Evolutionary conservation across 2,329 filamentous ascomycete species (phyloP), one percentile per base, ranked within the genome.

Genomic region (Penicillium thymicola): DNA sequence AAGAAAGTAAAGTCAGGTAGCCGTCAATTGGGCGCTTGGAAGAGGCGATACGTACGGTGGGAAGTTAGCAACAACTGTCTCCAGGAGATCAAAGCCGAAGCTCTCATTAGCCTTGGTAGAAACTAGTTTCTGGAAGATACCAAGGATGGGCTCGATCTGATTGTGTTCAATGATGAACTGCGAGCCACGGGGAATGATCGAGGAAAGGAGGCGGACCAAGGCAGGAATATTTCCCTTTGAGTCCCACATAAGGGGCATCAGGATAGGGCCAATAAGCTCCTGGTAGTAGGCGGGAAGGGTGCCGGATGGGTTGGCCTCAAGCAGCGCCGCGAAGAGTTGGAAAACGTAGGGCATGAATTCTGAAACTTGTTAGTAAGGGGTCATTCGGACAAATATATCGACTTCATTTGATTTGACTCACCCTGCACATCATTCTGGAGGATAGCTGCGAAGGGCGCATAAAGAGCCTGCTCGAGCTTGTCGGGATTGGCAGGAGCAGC

Each of bases 281-380:
- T 89, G 87, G 79, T 95, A 97, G 70, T 91, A 89, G 27, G 85
- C 83, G 2, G 92, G 90, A 30, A 97, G 80, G 9, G 88, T 82
- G n/a, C 85, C 88, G 0, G 87, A 82, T 0, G 90, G 89, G 66
- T 94, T 93, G 8, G 89, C 85, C 75, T 97, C 93, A 3, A 99
- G 82, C 14, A 99, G 83, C 51, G 93, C 90, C 3, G 93, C 90
- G 61, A 97, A 89, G 36, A 99, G 84, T 72, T 99, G 94, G 81
- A 99, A 96, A 52, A 97, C 87, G 67, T 97, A 99, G 5, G 93
- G 94, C 70, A 91, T 88, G 71, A 99, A 99, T 76, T 99, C 94
- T 88, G 63, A 14, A 11, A 34, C 40, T 16, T 23, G 27, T 69
- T 78, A 70, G 79, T 72, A 59, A 23, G 28, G 59, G 11, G 10